Conservation (phyloP, 2,329 filamentous ascomycete species). For the Clarireedia paspali region DNA sequence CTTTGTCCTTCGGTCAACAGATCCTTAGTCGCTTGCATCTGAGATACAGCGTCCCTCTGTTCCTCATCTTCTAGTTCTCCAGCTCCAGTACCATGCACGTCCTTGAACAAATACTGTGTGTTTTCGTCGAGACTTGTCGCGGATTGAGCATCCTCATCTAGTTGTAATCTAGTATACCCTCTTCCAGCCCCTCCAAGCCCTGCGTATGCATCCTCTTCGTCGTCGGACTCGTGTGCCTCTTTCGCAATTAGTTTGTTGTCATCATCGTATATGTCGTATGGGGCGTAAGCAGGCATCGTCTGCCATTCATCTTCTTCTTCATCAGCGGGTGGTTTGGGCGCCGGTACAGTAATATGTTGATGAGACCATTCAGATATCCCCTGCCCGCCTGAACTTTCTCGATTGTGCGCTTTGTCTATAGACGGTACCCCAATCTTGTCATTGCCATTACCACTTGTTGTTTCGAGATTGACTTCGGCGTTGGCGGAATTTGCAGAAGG, state of each 20-base stretch:
- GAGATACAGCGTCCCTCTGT: slow-evolving; percentile 74
- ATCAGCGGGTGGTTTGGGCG: slow-evolving; percentile 40
- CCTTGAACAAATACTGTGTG: slow-evolving; percentile 90
- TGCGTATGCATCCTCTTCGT: slow-evolving; percentile 60
- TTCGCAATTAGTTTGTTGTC: slow-evolving; percentile 79
- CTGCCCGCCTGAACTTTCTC: slow-evolving; percentile 1
- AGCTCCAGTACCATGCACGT: slow-evolving; percentile 51
- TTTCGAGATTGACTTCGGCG: neutral
- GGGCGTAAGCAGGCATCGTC: slow-evolving; percentile 86
- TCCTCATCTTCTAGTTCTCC: slow-evolving; percentile 65
- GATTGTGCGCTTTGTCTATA: neutral
- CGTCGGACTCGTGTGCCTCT: slow-evolving; percentile 64
- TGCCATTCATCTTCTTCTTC: slow-evolving; percentile 75
- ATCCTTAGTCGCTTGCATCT: slow-evolving; percentile 94
- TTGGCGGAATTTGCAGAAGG: neutral
- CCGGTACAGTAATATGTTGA: slow-evolving; percentile 58
- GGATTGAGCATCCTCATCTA: slow-evolving; percentile 91
- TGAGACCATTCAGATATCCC: slow-evolving; percentile 79
- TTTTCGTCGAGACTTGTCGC: slow-evolving; percentile 96
- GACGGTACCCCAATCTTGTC: neutral
- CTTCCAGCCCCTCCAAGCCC: slow-evolving; percentile 84
- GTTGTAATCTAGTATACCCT: slow-evolving; percentile 89
- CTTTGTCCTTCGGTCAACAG: slow-evolving; percentile 90
- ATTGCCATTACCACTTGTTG: neutral
- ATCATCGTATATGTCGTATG: slow-evolving; percentile 93